Percentiles rank a stretch among this genome's conserved stretches.
Evolutionary conservation across 495 filamentous ascomycete species (phyloP).

Genomic region (Aspergillus hancockii): DNA sequence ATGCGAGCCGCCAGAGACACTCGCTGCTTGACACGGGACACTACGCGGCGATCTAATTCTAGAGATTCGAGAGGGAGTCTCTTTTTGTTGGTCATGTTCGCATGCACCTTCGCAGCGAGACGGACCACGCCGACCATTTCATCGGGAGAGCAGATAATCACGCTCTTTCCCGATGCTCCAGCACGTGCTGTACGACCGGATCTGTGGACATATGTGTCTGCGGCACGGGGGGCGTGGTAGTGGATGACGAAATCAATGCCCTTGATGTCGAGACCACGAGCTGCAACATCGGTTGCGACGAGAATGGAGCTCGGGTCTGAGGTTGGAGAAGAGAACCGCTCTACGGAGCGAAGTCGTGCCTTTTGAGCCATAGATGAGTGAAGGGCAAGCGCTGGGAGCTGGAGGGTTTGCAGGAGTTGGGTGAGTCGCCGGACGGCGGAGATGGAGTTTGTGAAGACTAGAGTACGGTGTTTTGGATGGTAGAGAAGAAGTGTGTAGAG

Average conservation of each 20-base stretch:
- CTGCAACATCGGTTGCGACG: conserved; percentile 92
- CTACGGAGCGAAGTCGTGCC: conserved; percentile 88
- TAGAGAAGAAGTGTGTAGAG: conserved; percentile 86
- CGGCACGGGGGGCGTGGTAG: conserved; percentile 90
- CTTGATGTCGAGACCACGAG: conserved; percentile 93
- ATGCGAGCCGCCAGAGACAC: conserved; percentile 78
- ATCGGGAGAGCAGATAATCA: conserved; percentile 88
- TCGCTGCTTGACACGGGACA: conserved; percentile 71
- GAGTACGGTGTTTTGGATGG: conserved; percentile 72
- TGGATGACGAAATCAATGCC: conserved; percentile 85
- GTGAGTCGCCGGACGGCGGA: conserved; percentile 84
- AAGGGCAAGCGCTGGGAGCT: conserved; percentile 72
- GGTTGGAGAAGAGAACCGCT: conserved; percentile 74
- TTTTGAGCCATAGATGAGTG: conserved; percentile 97
- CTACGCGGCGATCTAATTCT: conserved; percentile 78
- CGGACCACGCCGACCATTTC: conserved; percentile 82
- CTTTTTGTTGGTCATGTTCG: conserved; percentile 52
- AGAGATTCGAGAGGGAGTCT: conserved; percentile 71
- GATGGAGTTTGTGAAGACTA: conserved; percentile 96
- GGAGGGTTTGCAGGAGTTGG: conserved; percentile 80
- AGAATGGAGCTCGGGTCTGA: conserved; percentile 67
- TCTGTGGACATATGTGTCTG: conserved; percentile 92
- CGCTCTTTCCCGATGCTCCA: conserved; percentile 69
- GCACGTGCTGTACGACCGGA: conserved; percentile 94
- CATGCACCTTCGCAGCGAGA: conserved; percentile 85